Evolutionary conservation across 805 yeast genomes (phyloP).

Genomic region (Komagataella kurtzmanii): DNA sequence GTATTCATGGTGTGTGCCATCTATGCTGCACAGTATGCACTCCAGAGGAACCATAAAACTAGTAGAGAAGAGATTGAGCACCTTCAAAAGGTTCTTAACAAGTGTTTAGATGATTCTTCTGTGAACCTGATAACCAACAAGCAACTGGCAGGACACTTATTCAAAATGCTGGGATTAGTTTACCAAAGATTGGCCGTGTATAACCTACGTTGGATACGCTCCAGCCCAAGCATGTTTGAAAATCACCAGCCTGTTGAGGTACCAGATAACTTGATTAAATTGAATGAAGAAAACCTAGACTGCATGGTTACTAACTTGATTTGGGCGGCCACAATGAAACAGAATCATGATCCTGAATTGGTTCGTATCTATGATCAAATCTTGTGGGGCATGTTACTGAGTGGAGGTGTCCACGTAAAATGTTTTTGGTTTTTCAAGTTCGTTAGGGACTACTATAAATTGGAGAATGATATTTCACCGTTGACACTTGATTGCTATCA

Average conservation of each 20-base stretch:
- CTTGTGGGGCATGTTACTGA: slow-evolving; percentile 26
- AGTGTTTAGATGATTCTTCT: not conserved
- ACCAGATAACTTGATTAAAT: slow-evolving; percentile 1
- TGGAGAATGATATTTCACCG: not conserved
- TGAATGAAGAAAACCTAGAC: slow-evolving; percentile 10
- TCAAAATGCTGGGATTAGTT: not conserved
- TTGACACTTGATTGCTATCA: not conserved
- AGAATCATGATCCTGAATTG: slow-evolving; percentile 23
- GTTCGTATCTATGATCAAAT: slow-evolving; percentile 22
- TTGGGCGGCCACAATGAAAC: slow-evolving; percentile 17
- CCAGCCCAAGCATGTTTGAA: not conserved
- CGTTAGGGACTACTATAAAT: slow-evolving; percentile 11
- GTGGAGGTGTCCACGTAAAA: slow-evolving; percentile 29
- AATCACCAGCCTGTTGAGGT: not conserved
- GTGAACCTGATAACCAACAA: not conserved
- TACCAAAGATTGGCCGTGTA: not conserved
- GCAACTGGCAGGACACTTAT: not conserved
- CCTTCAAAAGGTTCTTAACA: not conserved
- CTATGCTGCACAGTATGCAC: slow-evolving; percentile 8
- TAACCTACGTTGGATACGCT: not conserved
- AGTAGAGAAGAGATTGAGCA: not conserved
- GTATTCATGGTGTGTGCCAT: slow-evolving; percentile 5
- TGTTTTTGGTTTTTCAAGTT: slow-evolving; percentile 28
- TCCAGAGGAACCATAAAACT: slow-evolving; percentile 4
- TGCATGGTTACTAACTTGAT: slow-evolving; percentile 26